A percentile compares a stretch with the other conserved stretches of the same genome.
Conservation (phyloP, 768 basidiomycete genomes). For the Leucocoprinus sp. region DNA sequence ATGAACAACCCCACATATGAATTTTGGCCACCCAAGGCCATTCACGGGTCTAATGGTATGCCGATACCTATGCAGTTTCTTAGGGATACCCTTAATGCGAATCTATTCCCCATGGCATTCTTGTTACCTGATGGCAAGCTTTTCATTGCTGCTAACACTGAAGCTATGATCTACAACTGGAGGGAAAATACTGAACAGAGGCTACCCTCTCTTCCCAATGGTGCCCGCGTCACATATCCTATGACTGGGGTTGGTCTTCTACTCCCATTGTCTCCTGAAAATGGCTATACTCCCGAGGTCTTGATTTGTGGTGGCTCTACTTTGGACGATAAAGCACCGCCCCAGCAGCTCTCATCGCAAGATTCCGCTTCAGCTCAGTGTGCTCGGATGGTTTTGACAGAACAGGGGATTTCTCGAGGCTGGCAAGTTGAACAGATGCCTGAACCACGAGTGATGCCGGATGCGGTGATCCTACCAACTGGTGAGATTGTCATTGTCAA, state of each 20-base stretch:
- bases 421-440: conserved; percentile 78
- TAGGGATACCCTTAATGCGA: conserved; percentile 67
- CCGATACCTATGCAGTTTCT: conserved; percentile 60
- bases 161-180: conserved; percentile 81
- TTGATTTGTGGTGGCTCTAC: conserved; percentile 73
- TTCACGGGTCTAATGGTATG: conserved; percentile 58
- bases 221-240: conserved; percentile 75
- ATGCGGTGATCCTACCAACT: conserved; percentile 74
- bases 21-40: conserved; percentile 74
- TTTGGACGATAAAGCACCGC: conserved; percentile 49
- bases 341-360: conserved; percentile 61
- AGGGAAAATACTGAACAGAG: conserved; percentile 46
- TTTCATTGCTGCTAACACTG: conserved; percentile 72
- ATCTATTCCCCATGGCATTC: conserved; percentile 75
- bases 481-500: conserved; percentile 71
- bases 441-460: conserved; percentile 64
- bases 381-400: conserved; percentile 57
- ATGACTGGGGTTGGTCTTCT: conserved; percentile 72
- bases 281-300: conserved; percentile 58
- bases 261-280: conserved; percentile 57
- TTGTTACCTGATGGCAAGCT: conserved; percentile 59
- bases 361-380: conserved; percentile 70
- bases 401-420: conserved; percentile 53
- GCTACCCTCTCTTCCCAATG: conserved; percentile 66
- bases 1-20: conserved; percentile 78